Conservation (phyloP, 139 green algal genomes). For the Chlorella sp. region DNA sequence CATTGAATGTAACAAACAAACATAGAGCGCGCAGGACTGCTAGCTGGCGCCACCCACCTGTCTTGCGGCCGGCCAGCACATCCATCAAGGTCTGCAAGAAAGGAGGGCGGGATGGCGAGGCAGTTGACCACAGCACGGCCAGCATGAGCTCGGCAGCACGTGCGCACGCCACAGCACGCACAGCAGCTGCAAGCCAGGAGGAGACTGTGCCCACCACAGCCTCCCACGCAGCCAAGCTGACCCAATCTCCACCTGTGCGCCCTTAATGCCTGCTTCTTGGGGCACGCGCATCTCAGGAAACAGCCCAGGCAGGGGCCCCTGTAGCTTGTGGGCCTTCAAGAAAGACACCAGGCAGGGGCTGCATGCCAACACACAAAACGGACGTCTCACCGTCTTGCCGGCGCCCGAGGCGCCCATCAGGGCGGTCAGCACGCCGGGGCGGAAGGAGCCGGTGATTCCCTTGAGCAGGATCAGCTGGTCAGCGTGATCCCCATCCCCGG, state of each 20-base stretch:
- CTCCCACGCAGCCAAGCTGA: too few species aligned
- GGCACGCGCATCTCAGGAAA: too few species aligned
- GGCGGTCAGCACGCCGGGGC: conserved; percentile 57
- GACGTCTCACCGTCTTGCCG: conserved; percentile 70
- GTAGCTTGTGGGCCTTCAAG: too few species aligned
- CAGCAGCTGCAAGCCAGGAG: background rate
- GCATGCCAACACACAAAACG: too few species aligned
- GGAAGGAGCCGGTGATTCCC: conserved; percentile 14
- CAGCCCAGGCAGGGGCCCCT: too few species aligned
- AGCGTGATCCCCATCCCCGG: conserved; percentile 1
- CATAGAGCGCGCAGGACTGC: conserved; percentile 35
- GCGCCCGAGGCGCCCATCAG: conserved; percentile 63
- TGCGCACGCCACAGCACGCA: too few species aligned
- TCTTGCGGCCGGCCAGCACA: conserved; percentile 67
- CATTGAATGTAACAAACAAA: too few species aligned
- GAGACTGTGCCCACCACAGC: too few species aligned
- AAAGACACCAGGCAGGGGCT: too few species aligned
- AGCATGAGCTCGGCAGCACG: conserved; percentile 61
- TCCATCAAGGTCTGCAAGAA: conserved; percentile 55
- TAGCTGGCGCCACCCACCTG: conserved; percentile 47
- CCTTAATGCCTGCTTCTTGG: too few species aligned
- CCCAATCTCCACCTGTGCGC: too few species aligned
- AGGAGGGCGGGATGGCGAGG: conserved; percentile 32
- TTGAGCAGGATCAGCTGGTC: conserved; percentile 42
- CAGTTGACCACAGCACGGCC: conserved; percentile 25